Conservation (phyloP, 345 rosid species). For the Bruguiera sexangula region DNA sequence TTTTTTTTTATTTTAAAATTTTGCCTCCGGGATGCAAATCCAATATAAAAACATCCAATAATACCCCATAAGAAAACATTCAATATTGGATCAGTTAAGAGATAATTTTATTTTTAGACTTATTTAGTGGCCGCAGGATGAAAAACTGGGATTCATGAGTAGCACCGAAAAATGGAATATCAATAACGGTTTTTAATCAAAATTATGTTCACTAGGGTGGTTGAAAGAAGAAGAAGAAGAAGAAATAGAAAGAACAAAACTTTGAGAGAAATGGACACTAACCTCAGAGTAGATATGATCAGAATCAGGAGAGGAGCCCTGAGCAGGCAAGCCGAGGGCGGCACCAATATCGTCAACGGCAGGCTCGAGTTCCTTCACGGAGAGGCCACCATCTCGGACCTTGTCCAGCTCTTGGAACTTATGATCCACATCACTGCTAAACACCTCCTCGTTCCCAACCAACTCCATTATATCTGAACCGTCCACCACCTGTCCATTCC, state of each 20-base stretch:
- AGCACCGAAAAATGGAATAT: too few relatives aligned
- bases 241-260: too few relatives aligned
- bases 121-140: too few relatives aligned
- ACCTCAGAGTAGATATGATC: slow-evolving; percentile 88
- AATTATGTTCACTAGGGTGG: too few relatives aligned
- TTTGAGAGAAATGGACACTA: neutral
- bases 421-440: slow-evolving; percentile 63
- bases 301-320: slow-evolving; percentile 78
- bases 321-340: slow-evolving; percentile 84
- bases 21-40: too few relatives aligned
- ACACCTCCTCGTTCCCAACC: slow-evolving; percentile 78
- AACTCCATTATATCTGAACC: slow-evolving; percentile 89
- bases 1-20: neutral
- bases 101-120: too few relatives aligned
- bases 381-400: slow-evolving; percentile 75
- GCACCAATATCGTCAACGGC: slow-evolving; percentile 95
- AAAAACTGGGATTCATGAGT: too few relatives aligned
- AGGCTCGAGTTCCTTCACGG: slow-evolving; percentile 79
- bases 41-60: too few relatives aligned
- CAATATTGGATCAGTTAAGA: too few relatives aligned
- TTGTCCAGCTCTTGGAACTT: slow-evolving; percentile 76
- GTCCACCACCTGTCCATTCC: slow-evolving; percentile 40
- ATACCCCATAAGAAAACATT: too few relatives aligned
- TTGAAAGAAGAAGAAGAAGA: too few relatives aligned
- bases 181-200: too few relatives aligned